Percentiles rank a stretch among this genome's conserved stretches.
These are phyloP conservation scores for Aspergillus olivimuriae DNA, from an alignment of 495 filamentous ascomycete genomes.

Conservation along the genomic window DNA sequence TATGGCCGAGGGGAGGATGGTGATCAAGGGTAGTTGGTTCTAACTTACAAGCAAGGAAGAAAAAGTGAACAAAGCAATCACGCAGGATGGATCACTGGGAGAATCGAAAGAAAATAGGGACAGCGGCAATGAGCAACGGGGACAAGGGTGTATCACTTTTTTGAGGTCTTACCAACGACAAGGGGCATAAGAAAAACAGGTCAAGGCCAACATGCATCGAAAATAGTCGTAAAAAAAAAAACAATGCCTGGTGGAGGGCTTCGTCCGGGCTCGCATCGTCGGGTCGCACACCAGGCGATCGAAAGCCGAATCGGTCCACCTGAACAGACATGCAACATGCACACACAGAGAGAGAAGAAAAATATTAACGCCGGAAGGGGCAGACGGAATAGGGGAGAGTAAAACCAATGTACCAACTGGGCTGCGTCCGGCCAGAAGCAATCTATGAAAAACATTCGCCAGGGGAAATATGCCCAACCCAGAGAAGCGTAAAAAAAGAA, in stretches of 20 bases:
- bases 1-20: no score
- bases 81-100: slow-evolving; percentile 2
- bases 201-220: neutral
- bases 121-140: neutral
- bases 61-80: slow-evolving; percentile 16
- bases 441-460: slow-evolving; percentile 28
- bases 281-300: slow-evolving; percentile 8
- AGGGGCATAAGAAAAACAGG: neutral
- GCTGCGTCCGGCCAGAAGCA: slow-evolving; percentile 20
- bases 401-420: slow-evolving; percentile 24
- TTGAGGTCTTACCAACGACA: neutral
- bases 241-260: slow-evolving; percentile 9
- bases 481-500: slow-evolving; percentile 13
- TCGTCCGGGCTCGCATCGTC: no score
- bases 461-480: slow-evolving; percentile 29
- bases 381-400: slow-evolving; percentile 13
- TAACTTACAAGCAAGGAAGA: slow-evolving; percentile 23
- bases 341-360: slow-evolving; percentile 9
- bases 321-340: slow-evolving; percentile 15
- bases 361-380: slow-evolving; percentile 23
- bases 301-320: slow-evolving; percentile 23
- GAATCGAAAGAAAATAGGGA: neutral
- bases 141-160: slow-evolving; percentile 2
- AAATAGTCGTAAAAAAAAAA: slow-evolving; percentile 12
- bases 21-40: slow-evolving; percentile 12